Percentiles rank a stretch among this genome's conserved stretches.
Conservation (phyloP, 164 flowering plant species). For the Malania oleifera region DNA sequence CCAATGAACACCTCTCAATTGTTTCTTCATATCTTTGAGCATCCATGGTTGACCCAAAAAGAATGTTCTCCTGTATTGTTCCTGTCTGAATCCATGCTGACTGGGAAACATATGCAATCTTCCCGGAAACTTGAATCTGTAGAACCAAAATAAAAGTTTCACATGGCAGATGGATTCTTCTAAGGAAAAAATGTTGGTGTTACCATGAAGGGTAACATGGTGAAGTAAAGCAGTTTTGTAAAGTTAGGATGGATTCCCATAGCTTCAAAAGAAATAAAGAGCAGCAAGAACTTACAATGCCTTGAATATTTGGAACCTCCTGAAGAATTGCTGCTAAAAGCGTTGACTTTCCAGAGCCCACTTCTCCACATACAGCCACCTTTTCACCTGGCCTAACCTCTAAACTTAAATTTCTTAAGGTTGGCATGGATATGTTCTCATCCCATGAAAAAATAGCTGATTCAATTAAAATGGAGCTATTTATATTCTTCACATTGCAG, state of each 20-base stretch:
- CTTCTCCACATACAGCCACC: constrained; percentile 56
- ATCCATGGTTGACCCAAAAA: constrained; percentile 25
- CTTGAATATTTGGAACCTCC: constrained; percentile 39
- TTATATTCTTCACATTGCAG: constrained; percentile 1
- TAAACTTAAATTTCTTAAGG: constrained; percentile 31
- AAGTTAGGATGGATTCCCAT: background rate
- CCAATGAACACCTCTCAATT: constrained; percentile 20
- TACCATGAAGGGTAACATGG: too few species aligned
- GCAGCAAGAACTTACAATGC: constrained; percentile 32
- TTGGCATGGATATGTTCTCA: constrained; percentile 24
- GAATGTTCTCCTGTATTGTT: constrained; percentile 24
- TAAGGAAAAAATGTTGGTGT: too few species aligned
- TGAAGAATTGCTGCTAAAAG: constrained; percentile 53
- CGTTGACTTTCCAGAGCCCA: constrained; percentile 61
- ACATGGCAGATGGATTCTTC: too few species aligned
- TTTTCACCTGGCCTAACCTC: constrained; percentile 32
- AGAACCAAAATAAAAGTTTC: background rate
- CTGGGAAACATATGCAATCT: constrained; percentile 27
- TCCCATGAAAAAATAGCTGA: constrained; percentile 48
- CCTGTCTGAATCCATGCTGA: constrained; percentile 30
- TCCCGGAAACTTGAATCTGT: constrained; percentile 23
- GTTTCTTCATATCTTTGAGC: constrained; percentile 17
- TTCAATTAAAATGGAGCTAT: constrained; percentile 22
- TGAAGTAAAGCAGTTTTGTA: too few species aligned
- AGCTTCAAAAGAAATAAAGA: background rate